Base-by-base conservation (phyloP, 345 rosid genomes). In the Bretschneidera sinensis region DNA sequence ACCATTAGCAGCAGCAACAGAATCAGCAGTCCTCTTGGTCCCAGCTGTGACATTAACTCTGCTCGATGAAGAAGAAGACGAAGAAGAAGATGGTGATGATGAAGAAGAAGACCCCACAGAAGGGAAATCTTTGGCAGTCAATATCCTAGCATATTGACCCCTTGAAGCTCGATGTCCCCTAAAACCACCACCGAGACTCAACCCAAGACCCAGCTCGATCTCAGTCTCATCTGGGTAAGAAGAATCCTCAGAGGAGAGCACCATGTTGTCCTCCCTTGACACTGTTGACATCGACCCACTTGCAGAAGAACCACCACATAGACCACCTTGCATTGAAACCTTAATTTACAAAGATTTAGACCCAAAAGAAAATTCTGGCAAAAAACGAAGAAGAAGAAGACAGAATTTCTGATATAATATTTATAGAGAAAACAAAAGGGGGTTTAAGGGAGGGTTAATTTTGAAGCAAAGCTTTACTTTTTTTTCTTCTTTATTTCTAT, bases 221-320 rank as follows among this genome's bases (percentile, higher is more conserved):
- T 78, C 91, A 28, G 67, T 71, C 58, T 82, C 96, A 25, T 64
- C 73, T 0, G 95, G 88, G 64, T 71, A 74, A 25, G 92, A 88
- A 47, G 98, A 91, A 67, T 82, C 96, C 76, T 84, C 96, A 14
- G 85, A 84, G 2, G 96, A 88, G 25, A 82, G 71, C 18, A 70
- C 86, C 48, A 75, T 55, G 59, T 70, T 66, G 45, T 79, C 89
- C 19, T 83, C 85, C 62, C 74, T 77, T 9, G 87, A 85, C 71
- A 81, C 72, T 51, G 89, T 75, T 43, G 91, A 89, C 70, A 73
- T 72, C 1, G 75, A 71, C 16, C 77, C 77, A 57, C 63, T 55
- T 0, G 63, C 75, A 52, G 73, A 73, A 49, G 67, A 71, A 50
- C 59, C 80, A n/a, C n/a, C n/a, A n/a, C n/a, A n/a, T n/a, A n/a